Base-by-base conservation (phyloP, 768 basidiomycete genomes). In the Xerocomellus amylosporus region DNA sequence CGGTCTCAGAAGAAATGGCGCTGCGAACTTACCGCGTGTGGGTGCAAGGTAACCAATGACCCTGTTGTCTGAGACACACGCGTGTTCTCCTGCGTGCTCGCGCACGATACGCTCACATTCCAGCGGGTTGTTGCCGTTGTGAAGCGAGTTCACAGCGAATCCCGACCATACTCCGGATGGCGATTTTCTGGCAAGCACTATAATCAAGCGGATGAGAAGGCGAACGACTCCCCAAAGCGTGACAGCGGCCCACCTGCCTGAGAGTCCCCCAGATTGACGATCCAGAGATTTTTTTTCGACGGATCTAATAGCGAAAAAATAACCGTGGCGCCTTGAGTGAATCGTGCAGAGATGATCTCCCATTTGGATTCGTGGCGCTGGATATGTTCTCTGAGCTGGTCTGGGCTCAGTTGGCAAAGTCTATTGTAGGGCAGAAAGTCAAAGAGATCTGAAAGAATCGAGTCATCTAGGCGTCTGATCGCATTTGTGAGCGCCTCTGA, bases 371-470 rank as follows among this genome's bases (percentile, higher is more conserved):
- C 68, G 54, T 70, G 64, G 47, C 67, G 69, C 22, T 64, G 64
- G 58, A 80, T 70, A 20, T 76, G 68, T 9, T 75, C 62, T 59
- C 75, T 72, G 51, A 81, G 68, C 59, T 70, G 69, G 13, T 60
- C 66, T 46, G 77, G 70, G 28, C 70, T 74, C 55, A 80, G 60
- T 34, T 69, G 66, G 71, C 53, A 26, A 12, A 70, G 71, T 15
- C 59, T 58, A 47, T 74, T 67, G 34, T 47, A 57, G 0, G 82
- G 78, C 49, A 81, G 74, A 47, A 84, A 62, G 40, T 71, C 63
- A 26, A 74, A 62, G 58, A 84, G 74, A 33, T 75, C 77, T 13
- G 74, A 68, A 7, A 73, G 74, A 34, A 84, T 74, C 13, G 65
- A 60, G 42, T 73, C 64, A 46, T 84, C 82, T 31, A 80, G 65